A percentile compares a stretch with the other conserved stretches of the same genome.
phyloP scores from a whole-genome alignment of 2,329 filamentous ascomycete species.

The Juglanconis sp. region DNA sequence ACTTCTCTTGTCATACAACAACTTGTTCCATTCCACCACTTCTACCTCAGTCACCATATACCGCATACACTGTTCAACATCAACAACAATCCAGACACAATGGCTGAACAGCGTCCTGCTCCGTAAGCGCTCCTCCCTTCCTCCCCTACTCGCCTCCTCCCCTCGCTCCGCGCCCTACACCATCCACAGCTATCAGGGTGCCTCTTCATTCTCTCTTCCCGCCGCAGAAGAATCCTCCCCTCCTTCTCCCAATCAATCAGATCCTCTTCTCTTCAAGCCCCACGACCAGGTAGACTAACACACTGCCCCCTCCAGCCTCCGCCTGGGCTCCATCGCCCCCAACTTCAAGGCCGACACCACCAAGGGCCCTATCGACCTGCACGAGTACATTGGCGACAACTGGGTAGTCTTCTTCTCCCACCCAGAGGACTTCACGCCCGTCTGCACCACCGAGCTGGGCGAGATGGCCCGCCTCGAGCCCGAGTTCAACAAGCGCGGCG shows the following conservation, averaged over 20 bases:
- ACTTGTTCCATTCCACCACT: not conserved
- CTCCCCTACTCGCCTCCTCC: not conserved
- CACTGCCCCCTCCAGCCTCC: conserved; percentile 43
- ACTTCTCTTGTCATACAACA: too few relatives aligned
- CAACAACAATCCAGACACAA: conserved; percentile 22
- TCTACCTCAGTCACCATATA: not conserved
- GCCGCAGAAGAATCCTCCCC: too few relatives aligned
- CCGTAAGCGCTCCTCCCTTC: conserved; percentile 28
- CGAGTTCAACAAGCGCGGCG: conserved; percentile 81
- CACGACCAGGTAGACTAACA: not conserved
- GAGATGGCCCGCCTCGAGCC: conserved; percentile 86
- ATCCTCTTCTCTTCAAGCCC: not conserved
- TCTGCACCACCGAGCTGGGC: conserved; percentile 93
- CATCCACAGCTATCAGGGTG: too few relatives aligned
- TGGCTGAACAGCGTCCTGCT: conserved; percentile 31
- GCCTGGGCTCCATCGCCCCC: conserved; percentile 65
- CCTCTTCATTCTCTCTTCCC: too few relatives aligned
- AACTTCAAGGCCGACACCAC: conserved; percentile 85
- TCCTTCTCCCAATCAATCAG: too few relatives aligned
- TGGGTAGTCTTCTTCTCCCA: conserved; percentile 85
- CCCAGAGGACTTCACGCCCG: conserved; percentile 87
- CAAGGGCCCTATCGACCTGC: conserved; percentile 74
- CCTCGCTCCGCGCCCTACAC: not conserved
- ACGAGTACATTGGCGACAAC: conserved; percentile 73
- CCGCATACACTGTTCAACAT: too few relatives aligned